Evolutionary conservation across 352 stramenopile genomes (phyloP).

Genomic region (Phytophthora brassicae): DNA sequence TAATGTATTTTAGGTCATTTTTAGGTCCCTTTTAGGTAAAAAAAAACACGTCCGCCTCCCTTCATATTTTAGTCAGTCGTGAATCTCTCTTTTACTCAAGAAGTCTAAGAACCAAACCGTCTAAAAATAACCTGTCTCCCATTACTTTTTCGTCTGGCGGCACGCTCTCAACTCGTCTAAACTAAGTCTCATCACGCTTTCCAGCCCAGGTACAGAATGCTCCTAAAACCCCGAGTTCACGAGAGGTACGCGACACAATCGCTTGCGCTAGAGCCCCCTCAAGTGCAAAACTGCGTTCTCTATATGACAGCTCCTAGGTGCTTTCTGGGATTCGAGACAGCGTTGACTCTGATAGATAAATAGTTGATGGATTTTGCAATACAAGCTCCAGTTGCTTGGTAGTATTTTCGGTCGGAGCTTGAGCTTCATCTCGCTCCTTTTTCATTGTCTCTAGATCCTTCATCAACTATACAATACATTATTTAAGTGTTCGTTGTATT

Average conservation of each 20-base stretch:
- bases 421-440: conserved; percentile 42
- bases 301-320: conserved; percentile 42
- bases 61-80: too few relatives aligned
- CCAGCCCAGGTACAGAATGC: too few relatives aligned
- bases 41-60: too few relatives aligned
- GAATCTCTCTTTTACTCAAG: too few relatives aligned
- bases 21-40: too few relatives aligned
- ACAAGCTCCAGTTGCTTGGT: conserved; percentile 24
- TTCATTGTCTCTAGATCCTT: conserved; percentile 37
- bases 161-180: too few relatives aligned
- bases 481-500: conserved; percentile 54
- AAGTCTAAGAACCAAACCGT: too few relatives aligned
- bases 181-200: too few relatives aligned
- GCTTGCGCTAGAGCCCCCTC: conserved; percentile 48
- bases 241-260: conserved; percentile 45
- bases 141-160: too few relatives aligned
- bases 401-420: conserved; percentile 15
- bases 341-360: conserved; percentile 8
- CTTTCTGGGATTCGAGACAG: conserved; percentile 17
- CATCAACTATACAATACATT: conserved; percentile 51
- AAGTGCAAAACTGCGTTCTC: conserved; percentile 56
- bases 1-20: too few relatives aligned
- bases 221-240: too few relatives aligned
- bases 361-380: conserved; percentile 2
- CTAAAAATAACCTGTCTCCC: too few relatives aligned